Evolutionary conservation across 441 rosid species (phyloP).

Genomic region (Populus trichocarpa): DNA sequence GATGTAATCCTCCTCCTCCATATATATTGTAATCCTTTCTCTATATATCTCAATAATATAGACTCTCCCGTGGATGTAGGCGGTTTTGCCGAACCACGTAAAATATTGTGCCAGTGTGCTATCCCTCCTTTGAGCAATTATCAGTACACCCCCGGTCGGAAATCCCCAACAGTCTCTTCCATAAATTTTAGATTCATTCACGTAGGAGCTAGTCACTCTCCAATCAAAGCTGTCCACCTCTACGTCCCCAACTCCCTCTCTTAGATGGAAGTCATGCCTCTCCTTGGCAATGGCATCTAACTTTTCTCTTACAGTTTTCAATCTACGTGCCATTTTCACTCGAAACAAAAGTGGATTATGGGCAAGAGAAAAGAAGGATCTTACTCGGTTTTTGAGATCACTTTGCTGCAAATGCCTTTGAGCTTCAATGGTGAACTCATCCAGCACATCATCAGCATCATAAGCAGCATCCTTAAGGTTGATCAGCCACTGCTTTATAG

Average conservation of each 20-base stretch:
- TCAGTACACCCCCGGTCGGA: too few relatives aligned
- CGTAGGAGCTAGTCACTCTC: background rate
- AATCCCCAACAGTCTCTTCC: too few relatives aligned
- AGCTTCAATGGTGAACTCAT: slow-evolving; percentile 3
- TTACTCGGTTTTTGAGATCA: background rate
- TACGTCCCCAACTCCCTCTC: background rate
- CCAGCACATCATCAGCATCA: slow-evolving; percentile 8
- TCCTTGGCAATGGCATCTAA: slow-evolving; percentile 2
- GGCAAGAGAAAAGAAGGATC: background rate
- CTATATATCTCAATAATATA: too few relatives aligned
- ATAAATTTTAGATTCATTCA: slow-evolving; percentile 2
- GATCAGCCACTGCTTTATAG: slow-evolving; percentile 1
- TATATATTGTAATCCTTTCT: too few relatives aligned
- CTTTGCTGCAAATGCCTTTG: background rate
- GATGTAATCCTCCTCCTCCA: too few relatives aligned
- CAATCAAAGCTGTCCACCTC: background rate
- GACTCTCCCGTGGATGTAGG: too few relatives aligned
- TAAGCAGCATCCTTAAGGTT: slow-evolving; percentile 7
- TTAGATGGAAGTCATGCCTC: background rate
- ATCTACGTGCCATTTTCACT: background rate
- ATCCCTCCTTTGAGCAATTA: too few relatives aligned
- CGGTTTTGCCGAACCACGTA: too few relatives aligned
- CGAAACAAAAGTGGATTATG: background rate
- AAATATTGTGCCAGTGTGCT: too few relatives aligned
- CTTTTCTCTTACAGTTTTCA: background rate